Base-by-base conservation (phyloP, 768 basidiomycete species). In the Chlorophyllum brunneum region DNA sequence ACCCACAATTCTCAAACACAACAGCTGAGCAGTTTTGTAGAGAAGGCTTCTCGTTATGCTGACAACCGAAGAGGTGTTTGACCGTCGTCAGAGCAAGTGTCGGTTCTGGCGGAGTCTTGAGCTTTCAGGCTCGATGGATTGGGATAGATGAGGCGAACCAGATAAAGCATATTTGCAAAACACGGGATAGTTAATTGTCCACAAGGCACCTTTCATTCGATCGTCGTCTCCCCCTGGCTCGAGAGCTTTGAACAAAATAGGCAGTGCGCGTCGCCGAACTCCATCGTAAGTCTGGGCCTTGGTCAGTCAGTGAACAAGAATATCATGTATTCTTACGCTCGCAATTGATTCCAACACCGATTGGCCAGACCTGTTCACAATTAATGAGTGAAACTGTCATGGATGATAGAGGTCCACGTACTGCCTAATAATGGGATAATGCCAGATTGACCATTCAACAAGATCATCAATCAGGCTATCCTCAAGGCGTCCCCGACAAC, bases 201-300 rank as follows among this genome's bases (percentile, higher is more conserved):
- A 92, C 16, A 93, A 67, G 2, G 90, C 88, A 8, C 93, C 93
- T 70, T 97, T 95, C 84, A 93, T 90, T n/a, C 87, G 78, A 63
- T 92, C 90, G 59, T 90, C 89, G 33, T 94, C 91, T 16, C 77
- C 78, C 2, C 86, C 89, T 5, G 85, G 82, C 44, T 79, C 73
- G 46, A 87, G 67, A 4, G 80, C 78, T 34, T 73, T 65, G 54
- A 81, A 79, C n/a, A 87, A 64, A 37, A 70, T 54, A 7, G 85
- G 84, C 16, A 86, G 70, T 31, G 78, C 77, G n/a, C 85, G 79
- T 13, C 74, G 75, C 29, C 83, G 74, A 31, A 86, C 76, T 4
- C 86, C 88, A 60, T 89, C 88, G 59, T 83, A 88, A 2, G 74
- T 65, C 86, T 88, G 38, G 3, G 54, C 18, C 16, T 16, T 2